Percentiles rank a stretch among this genome's conserved stretches.
Evolutionary conservation across 139 green algal genomes (phyloP).

Genomic region (Desmodesmus armatus): DNA sequence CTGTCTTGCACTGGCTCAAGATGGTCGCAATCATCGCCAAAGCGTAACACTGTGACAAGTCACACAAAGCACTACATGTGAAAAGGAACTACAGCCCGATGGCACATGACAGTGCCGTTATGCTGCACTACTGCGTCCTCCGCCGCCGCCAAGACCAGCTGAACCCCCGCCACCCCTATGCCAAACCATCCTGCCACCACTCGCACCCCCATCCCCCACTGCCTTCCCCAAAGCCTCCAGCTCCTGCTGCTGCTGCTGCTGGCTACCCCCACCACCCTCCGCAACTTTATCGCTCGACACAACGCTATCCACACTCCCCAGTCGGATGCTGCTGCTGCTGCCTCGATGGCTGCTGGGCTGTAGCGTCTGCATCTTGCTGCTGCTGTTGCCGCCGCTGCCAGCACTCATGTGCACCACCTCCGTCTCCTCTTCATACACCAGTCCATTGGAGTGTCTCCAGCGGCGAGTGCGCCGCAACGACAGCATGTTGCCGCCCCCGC

Average conservation of each 20-base stretch:
- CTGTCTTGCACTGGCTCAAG: no score
- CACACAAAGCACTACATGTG: no score
- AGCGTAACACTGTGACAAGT: no score
- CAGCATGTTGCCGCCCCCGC: constrained; percentile 37
- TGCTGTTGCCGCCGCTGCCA: constrained; percentile 46
- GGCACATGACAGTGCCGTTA: no score
- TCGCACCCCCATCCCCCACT: background rate
- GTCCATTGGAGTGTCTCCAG: constrained; percentile 23
- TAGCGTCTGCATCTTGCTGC: background rate
- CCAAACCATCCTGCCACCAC: constrained; percentile 18
- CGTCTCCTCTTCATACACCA: constrained; percentile 42
- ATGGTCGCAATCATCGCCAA: no score
- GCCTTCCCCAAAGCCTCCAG: background rate
- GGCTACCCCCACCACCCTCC: background rate
- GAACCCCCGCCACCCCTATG: constrained; percentile 12
- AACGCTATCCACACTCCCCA: background rate
- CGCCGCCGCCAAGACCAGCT: constrained; percentile 30
- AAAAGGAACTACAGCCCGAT: no score
- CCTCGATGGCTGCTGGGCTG: background rate
- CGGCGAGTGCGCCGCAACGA: constrained; percentile 20
- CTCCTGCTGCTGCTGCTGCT: constrained; percentile 14
- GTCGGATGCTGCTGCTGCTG: constrained; percentile 28
- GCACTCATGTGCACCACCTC: constrained; percentile 46
- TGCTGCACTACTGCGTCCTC: background rate
- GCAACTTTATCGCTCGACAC: background rate